These are phyloP conservation scores for Stropharia rugosoannulata DNA, from an alignment of 768 basidiomycete species.

Conservation along the genomic window DNA sequence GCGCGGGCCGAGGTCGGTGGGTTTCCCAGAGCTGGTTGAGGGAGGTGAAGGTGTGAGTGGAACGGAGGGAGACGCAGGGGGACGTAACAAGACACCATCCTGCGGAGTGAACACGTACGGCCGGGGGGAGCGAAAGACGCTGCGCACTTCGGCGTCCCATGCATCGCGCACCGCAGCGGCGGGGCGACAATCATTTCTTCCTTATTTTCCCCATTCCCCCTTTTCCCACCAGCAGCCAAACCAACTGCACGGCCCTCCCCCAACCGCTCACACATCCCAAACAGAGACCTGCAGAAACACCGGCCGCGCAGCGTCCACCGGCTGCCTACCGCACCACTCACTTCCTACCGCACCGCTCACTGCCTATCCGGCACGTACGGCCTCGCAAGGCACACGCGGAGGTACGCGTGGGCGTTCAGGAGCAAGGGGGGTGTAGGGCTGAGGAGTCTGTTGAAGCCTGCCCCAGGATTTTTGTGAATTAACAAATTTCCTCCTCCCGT, in stretches of 20 bases:
- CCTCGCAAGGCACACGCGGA: slow-evolving; percentile 29
- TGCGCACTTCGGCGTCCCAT: slow-evolving; percentile 20
- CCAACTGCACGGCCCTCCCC: no score
- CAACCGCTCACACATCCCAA: slow-evolving; percentile 43
- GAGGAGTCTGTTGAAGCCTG: background rate
- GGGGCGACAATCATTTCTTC: slow-evolving; percentile 19
- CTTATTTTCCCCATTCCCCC: no score
- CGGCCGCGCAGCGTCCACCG: slow-evolving; percentile 46
- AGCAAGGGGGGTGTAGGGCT: background rate
- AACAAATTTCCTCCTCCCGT: no score
- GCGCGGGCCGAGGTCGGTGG: no score
- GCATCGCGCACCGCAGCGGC: slow-evolving; percentile 30
- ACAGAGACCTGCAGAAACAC: slow-evolving; percentile 56
- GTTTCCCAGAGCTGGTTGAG: no score
- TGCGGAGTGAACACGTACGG: slow-evolving; percentile 16
- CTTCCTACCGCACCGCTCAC: no score
- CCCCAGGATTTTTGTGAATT: background rate
- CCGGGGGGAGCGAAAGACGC: slow-evolving; percentile 8
- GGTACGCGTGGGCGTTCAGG: slow-evolving; percentile 23
- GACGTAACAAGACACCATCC: slow-evolving; percentile 20
- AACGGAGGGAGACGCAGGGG: slow-evolving; percentile 1
- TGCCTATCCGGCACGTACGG: slow-evolving; percentile 14
- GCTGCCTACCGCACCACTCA: slow-evolving; percentile 38
- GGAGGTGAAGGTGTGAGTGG: no score
- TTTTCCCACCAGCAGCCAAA: no score